Percentiles rank a stretch among this genome's conserved stretches.
phyloP scores from a whole-genome alignment of 2,329 filamentous ascomycete genomes.

The Hypoxylon sp. region DNA sequence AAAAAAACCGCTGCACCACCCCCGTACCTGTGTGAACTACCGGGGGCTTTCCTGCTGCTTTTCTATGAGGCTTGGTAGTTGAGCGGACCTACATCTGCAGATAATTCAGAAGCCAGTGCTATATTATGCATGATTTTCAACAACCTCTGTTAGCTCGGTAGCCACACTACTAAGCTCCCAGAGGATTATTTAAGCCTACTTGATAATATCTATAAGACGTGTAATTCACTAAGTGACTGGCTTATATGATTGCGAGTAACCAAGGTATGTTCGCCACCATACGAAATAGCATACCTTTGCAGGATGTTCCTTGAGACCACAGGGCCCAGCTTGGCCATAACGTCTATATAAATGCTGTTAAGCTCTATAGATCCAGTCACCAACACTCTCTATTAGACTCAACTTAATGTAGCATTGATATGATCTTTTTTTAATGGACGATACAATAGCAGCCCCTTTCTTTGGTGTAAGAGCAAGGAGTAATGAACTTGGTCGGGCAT shows the following conservation, averaged over 20 bases:
- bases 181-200: not conserved
- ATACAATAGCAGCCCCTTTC: not conserved
- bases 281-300: not conserved
- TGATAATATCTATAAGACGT: not conserved
- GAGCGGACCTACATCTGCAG: not conserved
- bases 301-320: not conserved
- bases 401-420: not conserved
- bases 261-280: not conserved
- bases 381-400: not conserved
- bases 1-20: not conserved
- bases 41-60: not conserved
- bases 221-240: not conserved
- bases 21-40: not conserved
- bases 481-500: not conserved
- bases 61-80: not conserved
- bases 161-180: not conserved
- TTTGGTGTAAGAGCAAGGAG: not conserved
- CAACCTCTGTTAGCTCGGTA: not conserved
- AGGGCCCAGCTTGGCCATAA: not conserved
- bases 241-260: not conserved
- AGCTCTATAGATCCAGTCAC: not conserved
- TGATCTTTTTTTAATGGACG: not conserved
- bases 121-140: not conserved
- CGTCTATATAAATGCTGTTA: not conserved
- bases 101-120: not conserved